These are phyloP conservation scores for Paecilomyces formosus DNA, from an alignment of 2,329 filamentous ascomycete species.

Conservation along the genomic window DNA sequence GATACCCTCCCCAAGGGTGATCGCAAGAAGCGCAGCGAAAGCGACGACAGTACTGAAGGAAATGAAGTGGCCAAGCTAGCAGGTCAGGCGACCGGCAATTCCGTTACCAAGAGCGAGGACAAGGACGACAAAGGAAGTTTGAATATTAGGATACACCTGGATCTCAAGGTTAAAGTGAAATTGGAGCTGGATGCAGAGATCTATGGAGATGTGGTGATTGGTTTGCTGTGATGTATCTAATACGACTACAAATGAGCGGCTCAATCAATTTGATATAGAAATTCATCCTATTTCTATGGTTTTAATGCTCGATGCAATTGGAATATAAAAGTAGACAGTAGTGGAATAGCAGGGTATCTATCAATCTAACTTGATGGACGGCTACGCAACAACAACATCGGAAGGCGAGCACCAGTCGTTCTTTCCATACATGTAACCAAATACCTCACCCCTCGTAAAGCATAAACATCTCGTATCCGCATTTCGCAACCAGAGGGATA, in stretches of 20 bases:
- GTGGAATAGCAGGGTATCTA: too few relatives aligned
- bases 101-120: neutral
- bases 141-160: conserved; percentile 11
- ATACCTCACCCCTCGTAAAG: too few relatives aligned
- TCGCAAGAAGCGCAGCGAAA: neutral
- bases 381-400: too few relatives aligned
- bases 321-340: too few relatives aligned
- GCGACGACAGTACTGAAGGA: neutral
- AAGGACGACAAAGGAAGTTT: neutral
- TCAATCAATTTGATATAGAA: neutral
- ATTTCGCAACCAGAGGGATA: too few relatives aligned
- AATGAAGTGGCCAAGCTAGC: neutral
- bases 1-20: neutral
- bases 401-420: too few relatives aligned
- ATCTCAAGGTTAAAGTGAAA: conserved; percentile 16
- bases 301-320: neutral
- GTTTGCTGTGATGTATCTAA: conserved; percentile 12
- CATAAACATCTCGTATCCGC: too few relatives aligned
- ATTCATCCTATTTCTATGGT: neutral
- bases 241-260: neutral
- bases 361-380: too few relatives aligned
- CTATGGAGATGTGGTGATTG: conserved; percentile 18
- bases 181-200: conserved; percentile 17
- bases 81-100: neutral
- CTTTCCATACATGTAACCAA: too few relatives aligned